Evolutionary conservation across 2,329 filamentous ascomycete genomes (phyloP), one percentile per base, ranked within the genome.

Genomic region (Cordyceps cateniannulata): DNA sequence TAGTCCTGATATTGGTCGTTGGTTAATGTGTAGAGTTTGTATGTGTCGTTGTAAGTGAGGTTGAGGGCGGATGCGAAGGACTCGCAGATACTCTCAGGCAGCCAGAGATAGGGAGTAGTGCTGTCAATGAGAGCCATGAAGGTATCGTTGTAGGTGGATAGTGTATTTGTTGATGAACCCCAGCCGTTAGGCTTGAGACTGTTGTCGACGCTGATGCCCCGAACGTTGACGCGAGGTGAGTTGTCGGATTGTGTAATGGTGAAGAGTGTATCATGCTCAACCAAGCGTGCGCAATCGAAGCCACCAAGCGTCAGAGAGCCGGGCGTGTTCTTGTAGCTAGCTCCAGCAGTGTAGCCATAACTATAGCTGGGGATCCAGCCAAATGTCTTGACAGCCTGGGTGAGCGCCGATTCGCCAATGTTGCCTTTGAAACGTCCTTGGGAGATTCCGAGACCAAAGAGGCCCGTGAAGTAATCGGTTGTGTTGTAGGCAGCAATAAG

Each of bases 321-420:
- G 10, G 81, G 79, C 9, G 75, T 62, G 60, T 75, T 73, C 60
- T 68, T 80, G 68, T 91, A 91, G 63, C 81, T 81, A n/a, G 87
- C 87, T 18, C 89, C 89, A 45, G 88, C 88, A 3, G 89, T 91
- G 70, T 87, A 92, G 56, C 86, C 88, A 69, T 89, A 91, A 47
- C 86, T 89, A 63, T 90, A 79, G 69, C 88, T 91, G 1, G 88
- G 85, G 52, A 91, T 88, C 61, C 74, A 76, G 9, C 82, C 81
- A 61, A 81, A 78, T 12, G 79, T 72, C 68, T 85, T 81, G 48
- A 89, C 81, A 56, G 88, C 74, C 68, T 86, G 72, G 65, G 82
- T 74, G 68, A 86, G 68, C 61, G 82, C 73, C 67, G 82, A 75
- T 65, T 81, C 73, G 70, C 81, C 75, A 61, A 81, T 69, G 68